Conservation (phyloP, 1,284 basidiomycete genomes). For the Ganoderma sinense region DNA sequence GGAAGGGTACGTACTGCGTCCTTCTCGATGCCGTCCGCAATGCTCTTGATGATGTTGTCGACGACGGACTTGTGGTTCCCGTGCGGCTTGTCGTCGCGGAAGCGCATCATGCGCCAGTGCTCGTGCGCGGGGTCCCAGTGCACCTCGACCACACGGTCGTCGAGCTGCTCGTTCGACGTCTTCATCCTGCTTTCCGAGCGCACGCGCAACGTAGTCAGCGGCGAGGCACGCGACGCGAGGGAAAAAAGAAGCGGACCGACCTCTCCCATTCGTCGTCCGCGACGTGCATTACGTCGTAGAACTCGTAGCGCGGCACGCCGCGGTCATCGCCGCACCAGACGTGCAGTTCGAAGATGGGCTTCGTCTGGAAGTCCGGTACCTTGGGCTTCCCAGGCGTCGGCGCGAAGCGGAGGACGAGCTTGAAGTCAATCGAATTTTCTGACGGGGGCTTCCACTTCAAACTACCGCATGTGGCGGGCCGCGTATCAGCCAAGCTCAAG, state of each 20-base stretch:
- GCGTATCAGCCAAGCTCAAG: conserved; percentile 15
- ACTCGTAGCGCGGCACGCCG: conserved; percentile 72
- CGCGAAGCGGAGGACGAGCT: conserved; percentile 92
- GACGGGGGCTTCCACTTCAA: conserved; percentile 99
- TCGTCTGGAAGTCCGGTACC: conserved; percentile 83
- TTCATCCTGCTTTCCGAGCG: conserved; percentile 72
- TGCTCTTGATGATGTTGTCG: conserved; percentile 86
- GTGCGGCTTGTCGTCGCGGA: conserved; percentile 90
- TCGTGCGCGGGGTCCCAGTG: conserved; percentile 79
- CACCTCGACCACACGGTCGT: conserved; percentile 95
- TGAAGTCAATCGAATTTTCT: conserved; percentile 99
- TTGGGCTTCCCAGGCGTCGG: conserved; percentile 59
- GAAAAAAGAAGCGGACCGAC: conserved; percentile 52
- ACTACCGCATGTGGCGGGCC: conserved; percentile 50
- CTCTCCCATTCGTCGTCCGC: conserved; percentile 93
- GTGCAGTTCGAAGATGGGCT: conserved; percentile 88
- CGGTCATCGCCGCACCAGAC: conserved; percentile 79
- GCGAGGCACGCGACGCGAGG: conserved; percentile 2
- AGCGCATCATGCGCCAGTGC: conserved; percentile 90
- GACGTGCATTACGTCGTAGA: conserved; percentile 89
- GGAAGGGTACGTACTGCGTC: conserved; percentile 65
- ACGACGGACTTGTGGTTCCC: conserved; percentile 89
- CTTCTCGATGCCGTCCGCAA: conserved; percentile 91
- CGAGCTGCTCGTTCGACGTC: conserved; percentile 83
- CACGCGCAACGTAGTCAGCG: background rate